A percentile compares a stretch with the other conserved stretches of the same genome.
phyloP scores from a whole-genome alignment of 2,329 filamentous ascomycete genomes.

The Trichoderma atrobrunneum region DNA sequence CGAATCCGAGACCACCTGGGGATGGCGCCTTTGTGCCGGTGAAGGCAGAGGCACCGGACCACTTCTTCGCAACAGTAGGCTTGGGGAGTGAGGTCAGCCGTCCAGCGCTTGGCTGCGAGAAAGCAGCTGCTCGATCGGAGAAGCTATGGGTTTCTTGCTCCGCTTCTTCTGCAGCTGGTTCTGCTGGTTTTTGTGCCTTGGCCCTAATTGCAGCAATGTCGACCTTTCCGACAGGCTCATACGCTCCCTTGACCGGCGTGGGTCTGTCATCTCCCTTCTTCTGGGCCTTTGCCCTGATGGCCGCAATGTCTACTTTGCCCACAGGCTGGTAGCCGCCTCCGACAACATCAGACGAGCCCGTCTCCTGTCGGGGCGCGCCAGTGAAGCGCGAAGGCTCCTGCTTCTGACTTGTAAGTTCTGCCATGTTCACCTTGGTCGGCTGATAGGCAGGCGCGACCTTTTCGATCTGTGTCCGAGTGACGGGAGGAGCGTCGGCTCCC shows the following conservation, averaged over 20 bases:
- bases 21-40: conserved; percentile 85
- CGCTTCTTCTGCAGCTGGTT: conserved; percentile 3
- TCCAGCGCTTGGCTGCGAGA: conserved; percentile 62
- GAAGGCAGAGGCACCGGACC: conserved; percentile 69
- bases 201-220: conserved; percentile 93
- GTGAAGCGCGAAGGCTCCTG: conserved; percentile 63
- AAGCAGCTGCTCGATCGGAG: conserved; percentile 73
- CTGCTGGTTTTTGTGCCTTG: conserved; percentile 64
- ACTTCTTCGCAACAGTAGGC: conserved; percentile 91
- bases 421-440: conserved; percentile 92
- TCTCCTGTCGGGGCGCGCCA: conserved; percentile 43
- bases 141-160: conserved; percentile 53
- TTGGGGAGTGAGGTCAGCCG: conserved; percentile 86
- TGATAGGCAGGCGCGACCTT: conserved; percentile 92
- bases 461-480: conserved; percentile 82
- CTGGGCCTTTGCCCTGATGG: conserved; percentile 73
- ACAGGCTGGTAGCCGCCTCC: conserved; percentile 87
- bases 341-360: conserved; percentile 62
- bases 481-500: conserved; percentile 89
- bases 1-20: conserved; percentile 65
- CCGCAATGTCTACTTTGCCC: conserved; percentile 96
- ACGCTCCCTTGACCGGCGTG: conserved; percentile 82
- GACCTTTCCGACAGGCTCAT: conserved; percentile 93
- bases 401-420: conserved; percentile 73
- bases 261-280: conserved; percentile 74